Evolutionary conservation across 2,329 filamentous ascomycete species (phyloP).

Genomic region (Monosporascus cannonballus): DNA sequence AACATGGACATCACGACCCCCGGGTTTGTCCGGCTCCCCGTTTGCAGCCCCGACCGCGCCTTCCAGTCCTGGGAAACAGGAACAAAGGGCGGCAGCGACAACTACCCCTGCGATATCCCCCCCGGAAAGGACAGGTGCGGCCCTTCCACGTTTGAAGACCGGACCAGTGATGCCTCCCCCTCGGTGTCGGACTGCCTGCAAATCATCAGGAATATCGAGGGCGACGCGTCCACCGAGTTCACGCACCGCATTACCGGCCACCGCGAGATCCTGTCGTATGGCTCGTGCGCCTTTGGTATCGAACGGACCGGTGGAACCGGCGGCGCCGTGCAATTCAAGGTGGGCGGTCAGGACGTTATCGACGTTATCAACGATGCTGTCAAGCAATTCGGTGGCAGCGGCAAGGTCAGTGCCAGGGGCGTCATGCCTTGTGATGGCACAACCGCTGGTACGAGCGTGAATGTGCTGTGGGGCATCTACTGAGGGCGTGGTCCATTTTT

Average conservation of each 20-base stretch:
- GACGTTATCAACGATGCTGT: constrained; percentile 15
- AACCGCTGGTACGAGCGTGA: no score
- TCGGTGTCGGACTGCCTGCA: constrained; percentile 26
- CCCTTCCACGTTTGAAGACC: constrained; percentile 26
- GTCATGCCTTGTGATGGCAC: constrained; percentile 18
- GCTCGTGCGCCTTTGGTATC: constrained; percentile 28
- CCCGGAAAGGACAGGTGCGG: constrained; percentile 21
- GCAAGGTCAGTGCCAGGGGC: constrained; percentile 6
- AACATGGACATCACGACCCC: constrained; percentile 26
- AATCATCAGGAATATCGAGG: constrained; percentile 28
- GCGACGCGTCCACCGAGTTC: constrained; percentile 9
- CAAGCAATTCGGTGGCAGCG: constrained; percentile 9
- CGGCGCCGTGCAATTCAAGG: constrained; percentile 23
- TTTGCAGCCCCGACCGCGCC: constrained; percentile 29
- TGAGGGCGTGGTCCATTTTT: no score
- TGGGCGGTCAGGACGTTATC: constrained; percentile 16
- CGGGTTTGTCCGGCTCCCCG: constrained; percentile 31
- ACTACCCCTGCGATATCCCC: constrained; percentile 30
- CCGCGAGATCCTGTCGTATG: constrained; percentile 20
- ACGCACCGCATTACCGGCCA: constrained; percentile 5
- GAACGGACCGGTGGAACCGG: constrained; percentile 13
- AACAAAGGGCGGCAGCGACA: constrained; percentile 10
- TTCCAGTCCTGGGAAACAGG: constrained; percentile 24
- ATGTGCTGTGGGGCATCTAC: no score
- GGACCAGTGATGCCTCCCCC: constrained; percentile 28